phyloP scores from a whole-genome alignment of 2,329 filamentous ascomycete genomes.

The Xylaria digitata region DNA sequence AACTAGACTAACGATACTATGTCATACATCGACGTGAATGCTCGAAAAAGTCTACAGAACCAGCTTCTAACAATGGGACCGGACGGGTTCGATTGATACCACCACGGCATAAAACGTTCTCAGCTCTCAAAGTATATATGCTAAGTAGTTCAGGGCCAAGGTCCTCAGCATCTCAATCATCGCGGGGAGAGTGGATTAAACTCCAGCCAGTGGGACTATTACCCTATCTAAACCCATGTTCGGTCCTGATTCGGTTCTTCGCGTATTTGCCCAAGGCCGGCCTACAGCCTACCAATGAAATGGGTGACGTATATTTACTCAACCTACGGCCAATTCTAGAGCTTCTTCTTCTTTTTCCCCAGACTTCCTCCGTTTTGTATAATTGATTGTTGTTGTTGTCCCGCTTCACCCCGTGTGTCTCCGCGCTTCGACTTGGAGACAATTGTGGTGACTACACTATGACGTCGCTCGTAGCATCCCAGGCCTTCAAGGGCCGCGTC shows the following conservation, averaged over 20 bases:
- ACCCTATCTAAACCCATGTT: constrained; percentile 18
- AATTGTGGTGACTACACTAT: constrained; percentile 49
- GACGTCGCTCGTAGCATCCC: constrained; percentile 70
- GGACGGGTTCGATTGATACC: neutral
- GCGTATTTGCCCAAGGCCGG: constrained; percentile 14
- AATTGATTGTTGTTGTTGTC: constrained; percentile 26
- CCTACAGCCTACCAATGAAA: constrained; percentile 13
- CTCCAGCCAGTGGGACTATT: constrained; percentile 25
- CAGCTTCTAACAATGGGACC: neutral
- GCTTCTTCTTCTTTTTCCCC: constrained; percentile 7
- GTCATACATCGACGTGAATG: neutral
- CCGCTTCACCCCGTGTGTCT: constrained; percentile 22
- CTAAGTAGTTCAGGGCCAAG: neutral
- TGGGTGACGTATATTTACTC: constrained; percentile 25
- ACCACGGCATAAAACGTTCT: neutral
- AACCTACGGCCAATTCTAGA: constrained; percentile 19
- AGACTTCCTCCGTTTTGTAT: constrained; percentile 1
- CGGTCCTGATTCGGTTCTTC: constrained; percentile 32
- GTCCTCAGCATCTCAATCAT: constrained; percentile 3
- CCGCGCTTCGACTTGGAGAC: constrained; percentile 13
- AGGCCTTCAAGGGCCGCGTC: constrained; percentile 79
- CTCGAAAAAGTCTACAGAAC: neutral
- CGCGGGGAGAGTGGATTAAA: constrained; percentile 26
- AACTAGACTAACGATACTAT: neutral
- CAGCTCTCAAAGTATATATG: neutral